Base-by-base conservation (phyloP, 768 basidiomycete genomes). In the Hypholoma sublateritium region DNA sequence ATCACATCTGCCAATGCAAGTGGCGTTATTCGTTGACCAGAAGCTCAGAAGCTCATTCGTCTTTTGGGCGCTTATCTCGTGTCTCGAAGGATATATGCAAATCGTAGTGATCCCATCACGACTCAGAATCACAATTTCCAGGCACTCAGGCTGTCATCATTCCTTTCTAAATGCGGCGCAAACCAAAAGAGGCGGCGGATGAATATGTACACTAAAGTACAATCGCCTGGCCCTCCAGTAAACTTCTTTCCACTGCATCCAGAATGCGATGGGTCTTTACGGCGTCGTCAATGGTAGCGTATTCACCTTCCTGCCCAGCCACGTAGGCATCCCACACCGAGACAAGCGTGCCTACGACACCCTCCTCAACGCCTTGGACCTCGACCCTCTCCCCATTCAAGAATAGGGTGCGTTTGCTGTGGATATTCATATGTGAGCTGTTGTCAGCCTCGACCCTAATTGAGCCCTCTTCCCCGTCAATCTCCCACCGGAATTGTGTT, bases 401-500 rank as follows among this genome's bases (percentile, higher is more conserved):
- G 14, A 22, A 47, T 12, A 47, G 9, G 1, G 16, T 22, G 16
- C 16, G 46, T 9, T 32, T 32, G 24, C 24, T 32, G 2, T 3
- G 9, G 22, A 47, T 16, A n/a, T 47, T 47, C 46, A 28, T 47
- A 16, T 19, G 22, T 17, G 43, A 8, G 17, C 24, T 16, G 25
- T 47, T 22, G 24, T 47, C 46, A 28, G 22, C 9, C 22, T 47
- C 46, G 12, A 60, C 3, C 39, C 51, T 34, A 13, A 62, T 70
- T 5, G 60, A 59, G 0, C 72, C 72, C 1, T 70, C 66, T 45
- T 73, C 72, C 3, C 73, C 74, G 34, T 74, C 70, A 36, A 75
- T 74, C 53, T 65, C 61, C 73, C 73, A 75, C 6, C 61, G 36
- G 34, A 76, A 62, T 3, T 65, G 59, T 19, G 53, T 63, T 21